Conservation (phyloP, 257 asterid genomes). For the Solanum medicagineum region DNA sequence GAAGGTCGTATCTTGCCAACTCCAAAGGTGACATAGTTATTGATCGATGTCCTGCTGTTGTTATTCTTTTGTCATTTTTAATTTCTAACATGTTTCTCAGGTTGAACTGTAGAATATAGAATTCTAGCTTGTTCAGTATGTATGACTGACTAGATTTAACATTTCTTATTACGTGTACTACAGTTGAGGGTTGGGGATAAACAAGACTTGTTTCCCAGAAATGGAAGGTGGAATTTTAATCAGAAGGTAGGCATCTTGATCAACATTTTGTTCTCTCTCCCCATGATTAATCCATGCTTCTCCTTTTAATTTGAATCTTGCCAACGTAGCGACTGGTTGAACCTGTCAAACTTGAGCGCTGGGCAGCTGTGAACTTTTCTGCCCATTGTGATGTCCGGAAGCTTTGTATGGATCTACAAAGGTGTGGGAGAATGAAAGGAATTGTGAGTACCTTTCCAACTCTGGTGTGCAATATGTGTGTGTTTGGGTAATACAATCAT, state of each 20-base stretch:
- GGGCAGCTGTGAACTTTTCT: constrained; percentile 62
- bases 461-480: background rate
- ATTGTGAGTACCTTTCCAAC: constrained; percentile 28
- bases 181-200: constrained; percentile 51
- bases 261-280: background rate
- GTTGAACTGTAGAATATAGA: background rate
- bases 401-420: constrained; percentile 14
- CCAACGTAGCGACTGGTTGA: constrained; percentile 31
- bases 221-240: constrained; percentile 71
- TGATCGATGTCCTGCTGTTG: background rate
- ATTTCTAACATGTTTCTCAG: background rate
- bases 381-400: constrained; percentile 24
- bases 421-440: constrained; percentile 53
- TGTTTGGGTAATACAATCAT: background rate
- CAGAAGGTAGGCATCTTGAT: constrained; percentile 30
- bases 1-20: constrained; percentile 58
- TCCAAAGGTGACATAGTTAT: constrained; percentile 34
- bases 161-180: background rate
- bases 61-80: background rate
- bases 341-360: constrained; percentile 26
- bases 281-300: background rate
- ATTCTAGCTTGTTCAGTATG: background rate
- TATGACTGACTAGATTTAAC: background rate
- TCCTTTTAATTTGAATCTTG: constrained; percentile 1
- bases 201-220: constrained; percentile 30